Conservation (phyloP, 441 rosid species). For the Populus hybrid region DNA sequence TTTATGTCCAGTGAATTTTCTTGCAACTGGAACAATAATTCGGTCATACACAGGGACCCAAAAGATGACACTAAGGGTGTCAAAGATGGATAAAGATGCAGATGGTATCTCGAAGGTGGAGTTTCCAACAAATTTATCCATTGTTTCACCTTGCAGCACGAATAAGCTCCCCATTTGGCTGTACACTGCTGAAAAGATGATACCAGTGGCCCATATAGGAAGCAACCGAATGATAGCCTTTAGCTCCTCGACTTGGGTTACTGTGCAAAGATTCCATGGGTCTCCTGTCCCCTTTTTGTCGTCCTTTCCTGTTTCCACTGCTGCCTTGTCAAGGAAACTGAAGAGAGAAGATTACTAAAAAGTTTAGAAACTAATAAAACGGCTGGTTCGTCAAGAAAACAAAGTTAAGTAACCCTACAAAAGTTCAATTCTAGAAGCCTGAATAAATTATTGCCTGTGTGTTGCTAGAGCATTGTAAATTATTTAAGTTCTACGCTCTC, state of each 20-base stretch:
- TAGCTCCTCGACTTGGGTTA: slow-evolving; percentile 83
- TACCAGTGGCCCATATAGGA: slow-evolving; percentile 83
- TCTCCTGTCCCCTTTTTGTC: slow-evolving; percentile 38
- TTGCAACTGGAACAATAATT: slow-evolving; percentile 51
- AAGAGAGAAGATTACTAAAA: neutral
- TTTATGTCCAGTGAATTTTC: slow-evolving; percentile 60
- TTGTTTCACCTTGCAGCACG: slow-evolving; percentile 68
- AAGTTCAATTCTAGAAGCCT: neutral
- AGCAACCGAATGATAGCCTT: slow-evolving; percentile 63
- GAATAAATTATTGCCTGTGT: neutral
- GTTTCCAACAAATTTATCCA: slow-evolving; percentile 62
- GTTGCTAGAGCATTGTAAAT: neutral
- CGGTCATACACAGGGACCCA: slow-evolving; percentile 77
- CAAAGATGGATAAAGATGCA: slow-evolving; percentile 74
- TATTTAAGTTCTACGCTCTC: too few relatives aligned
- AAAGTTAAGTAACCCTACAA: neutral
- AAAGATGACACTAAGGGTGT: slow-evolving; percentile 73
- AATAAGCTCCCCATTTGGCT: slow-evolving; percentile 78
- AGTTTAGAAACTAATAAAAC: neutral
- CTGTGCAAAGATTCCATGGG: slow-evolving; percentile 76
- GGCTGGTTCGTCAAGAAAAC: neutral
- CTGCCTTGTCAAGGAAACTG: slow-evolving; percentile 89
- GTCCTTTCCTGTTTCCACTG: slow-evolving; percentile 53
- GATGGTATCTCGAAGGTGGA: slow-evolving; percentile 64
- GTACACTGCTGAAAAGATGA: slow-evolving; percentile 65